phyloP scores from a whole-genome alignment of 192 early-diverging fungal species.

The Chytriomyces sp. region DNA sequence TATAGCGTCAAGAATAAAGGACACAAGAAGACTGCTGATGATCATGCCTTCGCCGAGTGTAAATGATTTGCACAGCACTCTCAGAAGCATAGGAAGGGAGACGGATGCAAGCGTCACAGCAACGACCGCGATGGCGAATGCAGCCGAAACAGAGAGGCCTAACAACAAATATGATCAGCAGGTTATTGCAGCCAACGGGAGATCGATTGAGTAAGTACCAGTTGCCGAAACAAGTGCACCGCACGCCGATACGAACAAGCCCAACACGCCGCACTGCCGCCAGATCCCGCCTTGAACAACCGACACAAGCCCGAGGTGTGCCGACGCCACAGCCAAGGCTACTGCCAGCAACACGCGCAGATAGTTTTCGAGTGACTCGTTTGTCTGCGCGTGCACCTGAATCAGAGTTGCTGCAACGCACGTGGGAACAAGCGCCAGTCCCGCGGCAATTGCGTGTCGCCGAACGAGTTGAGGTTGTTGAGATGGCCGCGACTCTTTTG shows the following conservation, averaged over 20 bases:
- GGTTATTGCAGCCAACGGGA: no score
- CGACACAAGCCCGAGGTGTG: not conserved
- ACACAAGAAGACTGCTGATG: conserved; percentile 60
- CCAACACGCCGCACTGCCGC: not conserved
- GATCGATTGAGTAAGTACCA: no score
- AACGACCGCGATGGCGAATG: not conserved
- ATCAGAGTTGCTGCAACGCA: no score
- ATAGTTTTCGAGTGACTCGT: no score
- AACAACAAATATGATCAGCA: not conserved
- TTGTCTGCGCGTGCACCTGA: no score
- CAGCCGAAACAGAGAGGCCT: not conserved
- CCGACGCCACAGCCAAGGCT: not conserved
- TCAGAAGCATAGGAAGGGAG: not conserved
- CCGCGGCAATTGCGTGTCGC: no score
- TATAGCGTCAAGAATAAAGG: conserved; percentile 56
- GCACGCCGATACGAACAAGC: not conserved
- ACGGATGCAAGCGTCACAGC: not conserved
- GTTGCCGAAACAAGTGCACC: no score
- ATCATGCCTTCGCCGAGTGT: conserved; percentile 72
- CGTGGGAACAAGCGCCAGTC: no score
- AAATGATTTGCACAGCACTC: conserved; percentile 50
- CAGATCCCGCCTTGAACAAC: not conserved
- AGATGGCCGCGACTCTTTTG: no score
- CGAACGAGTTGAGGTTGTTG: no score
- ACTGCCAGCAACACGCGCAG: no score